Percentiles rank a stretch among this genome's conserved stretches.
Conservation (phyloP, 2,329 filamentous ascomycete genomes). For the Cladosporium austrohemisphaericum region DNA sequence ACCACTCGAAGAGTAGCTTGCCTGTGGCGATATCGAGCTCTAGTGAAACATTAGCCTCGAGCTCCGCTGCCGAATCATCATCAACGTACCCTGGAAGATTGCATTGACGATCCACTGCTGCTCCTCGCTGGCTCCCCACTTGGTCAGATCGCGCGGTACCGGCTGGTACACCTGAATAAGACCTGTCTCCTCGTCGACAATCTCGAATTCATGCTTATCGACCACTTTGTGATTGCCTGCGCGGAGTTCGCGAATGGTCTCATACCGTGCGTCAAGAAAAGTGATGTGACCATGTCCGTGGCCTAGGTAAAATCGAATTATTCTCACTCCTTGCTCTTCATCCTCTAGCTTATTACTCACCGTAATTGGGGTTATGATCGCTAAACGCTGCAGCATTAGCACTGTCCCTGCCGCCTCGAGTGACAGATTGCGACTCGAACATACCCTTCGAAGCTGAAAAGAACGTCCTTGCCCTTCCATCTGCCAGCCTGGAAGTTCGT, state of each 20-base stretch:
- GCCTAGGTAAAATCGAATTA: too few species aligned
- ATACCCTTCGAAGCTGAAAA: slow-evolving; percentile 53
- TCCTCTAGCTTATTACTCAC: too few species aligned
- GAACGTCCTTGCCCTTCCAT: slow-evolving; percentile 46
- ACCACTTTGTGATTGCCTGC: slow-evolving; percentile 45
- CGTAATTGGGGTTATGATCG: slow-evolving; percentile 49
- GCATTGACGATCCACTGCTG: slow-evolving; percentile 18
- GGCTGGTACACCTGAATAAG: slow-evolving; percentile 52
- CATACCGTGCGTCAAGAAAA: slow-evolving; percentile 53
- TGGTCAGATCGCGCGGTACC: slow-evolving; percentile 29
- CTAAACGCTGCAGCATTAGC: too few species aligned
- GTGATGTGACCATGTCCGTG: slow-evolving; percentile 50
- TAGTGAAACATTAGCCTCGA: not conserved
- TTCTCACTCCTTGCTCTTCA: too few species aligned
- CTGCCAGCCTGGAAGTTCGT: slow-evolving; percentile 48
- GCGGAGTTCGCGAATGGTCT: slow-evolving; percentile 52
- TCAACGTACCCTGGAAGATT: slow-evolving; percentile 14
- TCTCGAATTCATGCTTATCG: slow-evolving; percentile 52
- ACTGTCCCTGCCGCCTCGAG: too few species aligned
- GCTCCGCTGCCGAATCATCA: too few species aligned
- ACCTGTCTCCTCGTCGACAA: slow-evolving; percentile 51
- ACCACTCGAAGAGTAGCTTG: slow-evolving; percentile 53
- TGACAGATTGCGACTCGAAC: too few species aligned
- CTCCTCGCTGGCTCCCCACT: slow-evolving; percentile 11
- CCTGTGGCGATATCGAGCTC: slow-evolving; percentile 50